phyloP scores from a whole-genome alignment of 805 yeast species.

The Priceomyces castillae region DNA sequence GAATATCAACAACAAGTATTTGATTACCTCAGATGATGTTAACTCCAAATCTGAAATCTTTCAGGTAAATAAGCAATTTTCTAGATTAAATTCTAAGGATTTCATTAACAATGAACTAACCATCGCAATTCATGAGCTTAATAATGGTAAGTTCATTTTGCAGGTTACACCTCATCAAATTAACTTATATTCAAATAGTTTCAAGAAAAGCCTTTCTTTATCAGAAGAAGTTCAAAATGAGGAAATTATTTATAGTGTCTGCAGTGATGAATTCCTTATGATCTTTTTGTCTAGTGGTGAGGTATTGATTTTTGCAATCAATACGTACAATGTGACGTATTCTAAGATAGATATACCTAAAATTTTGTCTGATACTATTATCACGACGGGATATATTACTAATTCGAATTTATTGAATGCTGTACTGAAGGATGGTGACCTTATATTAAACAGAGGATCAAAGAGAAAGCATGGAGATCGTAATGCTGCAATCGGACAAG shows the following conservation, averaged over 20 bases:
- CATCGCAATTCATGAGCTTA: conserved; percentile 61
- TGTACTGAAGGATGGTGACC: conserved; percentile 28
- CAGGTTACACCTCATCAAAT: conserved; percentile 73
- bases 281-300: conserved; percentile 70
- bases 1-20: conserved; percentile 62
- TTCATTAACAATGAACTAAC: conserved; percentile 65
- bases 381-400: conserved; percentile 67
- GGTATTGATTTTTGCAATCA: conserved; percentile 49
- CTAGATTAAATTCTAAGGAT: conserved; percentile 57
- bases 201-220: conserved; percentile 51
- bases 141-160: conserved; percentile 55
- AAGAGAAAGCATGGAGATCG: conserved; percentile 27
- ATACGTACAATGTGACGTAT: conserved; percentile 37
- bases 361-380: conserved; percentile 46
- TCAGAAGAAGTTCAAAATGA: conserved; percentile 41
- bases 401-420: conserved; percentile 37
- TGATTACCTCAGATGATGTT: conserved; percentile 68
- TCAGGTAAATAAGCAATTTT: conserved; percentile 58
- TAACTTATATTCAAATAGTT: conserved; percentile 56
- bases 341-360: conserved; percentile 38
- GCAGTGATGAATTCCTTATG: conserved; percentile 61
- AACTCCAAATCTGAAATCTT: conserved; percentile 68
- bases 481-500: conserved; percentile 4
- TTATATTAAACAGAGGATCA: conserved; percentile 24
- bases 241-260: conserved; percentile 62